Conservation (phyloP, 225 moss, liverwort and hornwort genomes). For the Antitrichia curtipendula region DNA sequence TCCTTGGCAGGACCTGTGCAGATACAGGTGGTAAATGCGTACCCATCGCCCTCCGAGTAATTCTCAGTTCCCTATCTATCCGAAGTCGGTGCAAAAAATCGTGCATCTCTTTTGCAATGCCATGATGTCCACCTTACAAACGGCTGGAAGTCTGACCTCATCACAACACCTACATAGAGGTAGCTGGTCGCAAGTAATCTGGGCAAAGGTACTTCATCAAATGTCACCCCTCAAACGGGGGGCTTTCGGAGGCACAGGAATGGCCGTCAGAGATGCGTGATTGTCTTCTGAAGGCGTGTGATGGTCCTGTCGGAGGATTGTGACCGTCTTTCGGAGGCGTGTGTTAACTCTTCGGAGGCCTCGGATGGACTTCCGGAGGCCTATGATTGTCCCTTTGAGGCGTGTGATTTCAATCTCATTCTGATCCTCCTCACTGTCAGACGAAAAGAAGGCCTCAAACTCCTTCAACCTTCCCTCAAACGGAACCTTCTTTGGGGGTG, state of each 20-base stretch:
- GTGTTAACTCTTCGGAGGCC: conserved; percentile 1
- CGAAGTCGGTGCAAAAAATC: background rate
- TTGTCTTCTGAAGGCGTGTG: background rate
- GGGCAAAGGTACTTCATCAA: background rate
- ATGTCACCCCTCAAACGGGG: conserved; percentile 25
- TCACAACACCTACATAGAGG: background rate
- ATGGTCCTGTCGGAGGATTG: background rate
- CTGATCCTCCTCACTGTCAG: background rate
- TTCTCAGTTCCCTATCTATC: background rate
- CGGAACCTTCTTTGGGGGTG: background rate
- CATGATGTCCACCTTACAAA: background rate
- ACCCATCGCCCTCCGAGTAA: background rate
- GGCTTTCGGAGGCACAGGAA: conserved; percentile 13
- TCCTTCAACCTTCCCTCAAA: conserved; percentile 18
- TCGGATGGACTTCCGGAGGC: background rate
- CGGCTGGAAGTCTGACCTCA: background rate
- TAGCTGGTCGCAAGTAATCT: background rate
- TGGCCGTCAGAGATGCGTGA: background rate
- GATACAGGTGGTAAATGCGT: background rate
- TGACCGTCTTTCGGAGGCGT: conserved; percentile 10
- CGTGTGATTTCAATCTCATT: conserved; percentile 2
- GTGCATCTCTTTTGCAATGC: background rate
- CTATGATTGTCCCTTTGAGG: background rate
- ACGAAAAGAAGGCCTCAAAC: conserved; percentile 13
- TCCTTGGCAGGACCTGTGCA: background rate